A percentile compares a stretch with the other conserved stretches of the same genome.
These are phyloP conservation scores for Grigorovia transvaalensis DNA, from an alignment of 805 yeast genomes.

Conservation along the genomic window DNA sequence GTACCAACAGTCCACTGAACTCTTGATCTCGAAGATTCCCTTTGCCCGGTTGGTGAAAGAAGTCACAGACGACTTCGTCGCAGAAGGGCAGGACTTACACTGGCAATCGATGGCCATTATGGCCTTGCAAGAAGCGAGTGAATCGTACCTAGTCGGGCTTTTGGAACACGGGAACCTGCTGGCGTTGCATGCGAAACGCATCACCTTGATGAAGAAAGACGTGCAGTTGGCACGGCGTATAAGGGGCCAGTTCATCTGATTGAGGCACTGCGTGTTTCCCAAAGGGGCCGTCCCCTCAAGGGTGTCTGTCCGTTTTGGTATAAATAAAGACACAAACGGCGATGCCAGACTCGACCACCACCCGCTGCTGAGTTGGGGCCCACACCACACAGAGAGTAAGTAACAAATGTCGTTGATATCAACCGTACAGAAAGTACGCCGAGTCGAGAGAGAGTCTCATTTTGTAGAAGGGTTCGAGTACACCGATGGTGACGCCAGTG, in stretches of 20 bases:
- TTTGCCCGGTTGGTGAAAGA: conserved; percentile 70
- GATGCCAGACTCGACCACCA: not conserved
- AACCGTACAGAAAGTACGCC: not conserved
- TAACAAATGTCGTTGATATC: not conserved
- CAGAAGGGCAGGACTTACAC: conserved; percentile 46
- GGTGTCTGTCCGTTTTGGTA: not conserved
- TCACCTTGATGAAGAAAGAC: conserved; percentile 79
- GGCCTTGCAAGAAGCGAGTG: conserved; percentile 75
- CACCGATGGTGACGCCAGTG: not conserved
- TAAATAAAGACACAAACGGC: too few relatives aligned
- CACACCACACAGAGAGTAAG: not conserved
- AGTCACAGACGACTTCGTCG: conserved; percentile 44
- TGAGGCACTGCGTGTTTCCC: not conserved
- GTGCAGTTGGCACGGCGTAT: conserved; percentile 71
- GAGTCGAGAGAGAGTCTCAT: not conserved
- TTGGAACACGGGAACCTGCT: conserved; percentile 69
- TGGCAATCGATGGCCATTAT: conserved; percentile 74
- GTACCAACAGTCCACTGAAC: conserved; percentile 58
- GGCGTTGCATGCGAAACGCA: conserved; percentile 72
- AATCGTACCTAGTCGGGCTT: conserved; percentile 62
- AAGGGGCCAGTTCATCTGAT: conserved; percentile 40
- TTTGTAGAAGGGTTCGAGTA: not conserved
- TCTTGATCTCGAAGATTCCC: conserved; percentile 60
- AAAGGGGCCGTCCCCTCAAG: not conserved
- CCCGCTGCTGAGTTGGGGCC: too few relatives aligned